A percentile compares a stretch with the other conserved stretches of the same genome.
phyloP scores from a whole-genome alignment of 2,329 filamentous ascomycete genomes.

The Cyclaneusma minus region DNA sequence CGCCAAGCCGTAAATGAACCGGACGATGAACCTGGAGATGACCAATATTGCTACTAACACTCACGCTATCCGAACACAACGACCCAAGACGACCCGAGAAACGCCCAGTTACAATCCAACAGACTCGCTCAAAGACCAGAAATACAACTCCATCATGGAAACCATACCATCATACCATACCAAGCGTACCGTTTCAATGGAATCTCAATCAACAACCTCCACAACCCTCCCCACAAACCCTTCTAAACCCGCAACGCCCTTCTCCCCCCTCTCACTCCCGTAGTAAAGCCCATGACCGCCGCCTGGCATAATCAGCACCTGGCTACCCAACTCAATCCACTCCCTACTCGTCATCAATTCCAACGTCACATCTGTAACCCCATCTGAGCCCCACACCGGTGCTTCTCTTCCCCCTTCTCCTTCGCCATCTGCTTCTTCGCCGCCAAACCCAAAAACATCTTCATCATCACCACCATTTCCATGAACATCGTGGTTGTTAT shows the following conservation, averaged over 20 bases:
- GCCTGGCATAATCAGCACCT: slow-evolving; percentile 57
- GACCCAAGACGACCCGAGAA: too few species aligned
- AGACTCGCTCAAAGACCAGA: too few species aligned
- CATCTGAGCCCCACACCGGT: slow-evolving; percentile 22
- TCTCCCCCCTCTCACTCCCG: slow-evolving; percentile 35
- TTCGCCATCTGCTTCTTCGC: slow-evolving; percentile 27
- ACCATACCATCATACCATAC: background rate
- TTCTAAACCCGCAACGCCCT: slow-evolving; percentile 45
- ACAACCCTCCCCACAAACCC: slow-evolving; percentile 57
- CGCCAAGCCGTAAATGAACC: too few species aligned
- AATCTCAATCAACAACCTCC: slow-evolving; percentile 39
- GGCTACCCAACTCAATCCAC: slow-evolving; percentile 58
- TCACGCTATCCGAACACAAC: too few species aligned
- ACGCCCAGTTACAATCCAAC: too few species aligned
- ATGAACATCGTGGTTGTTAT: slow-evolving; percentile 12
- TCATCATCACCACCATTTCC: slow-evolving; percentile 10
- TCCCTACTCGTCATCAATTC: slow-evolving; percentile 55
- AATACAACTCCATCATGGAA: background rate
- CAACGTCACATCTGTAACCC: slow-evolving; percentile 38
- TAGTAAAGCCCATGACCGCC: slow-evolving; percentile 43
- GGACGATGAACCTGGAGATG: too few species aligned
- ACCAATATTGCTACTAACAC: too few species aligned
- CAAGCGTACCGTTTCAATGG: too few species aligned
- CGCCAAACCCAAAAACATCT: slow-evolving; percentile 42
- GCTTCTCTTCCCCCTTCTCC: slow-evolving; percentile 14